These are phyloP conservation scores for Goffeauzyma gilvescens DNA, from an alignment of 768 basidiomycete species.

Conservation along the genomic window DNA sequence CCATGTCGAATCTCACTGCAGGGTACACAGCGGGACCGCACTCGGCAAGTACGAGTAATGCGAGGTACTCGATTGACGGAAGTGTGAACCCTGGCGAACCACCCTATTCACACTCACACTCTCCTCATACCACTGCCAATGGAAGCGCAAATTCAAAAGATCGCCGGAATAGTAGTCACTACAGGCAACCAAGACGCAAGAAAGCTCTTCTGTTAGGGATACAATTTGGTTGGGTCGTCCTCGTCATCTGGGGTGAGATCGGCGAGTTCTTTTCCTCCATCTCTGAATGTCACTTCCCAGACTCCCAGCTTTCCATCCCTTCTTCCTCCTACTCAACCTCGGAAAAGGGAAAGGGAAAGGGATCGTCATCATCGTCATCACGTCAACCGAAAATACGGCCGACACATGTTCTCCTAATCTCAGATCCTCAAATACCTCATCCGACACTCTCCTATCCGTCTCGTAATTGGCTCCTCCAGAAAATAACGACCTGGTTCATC, in stretches of 20 bases:
- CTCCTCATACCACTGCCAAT: too few relatives aligned
- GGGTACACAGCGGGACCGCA: too few relatives aligned
- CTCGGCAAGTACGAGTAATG: too few relatives aligned
- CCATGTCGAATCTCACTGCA: too few relatives aligned
- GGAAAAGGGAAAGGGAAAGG: neutral
- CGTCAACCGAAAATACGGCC: constrained; percentile 12
- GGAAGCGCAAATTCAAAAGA: too few relatives aligned
- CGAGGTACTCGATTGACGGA: too few relatives aligned
- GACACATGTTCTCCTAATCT: constrained; percentile 56
- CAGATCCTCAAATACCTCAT: constrained; percentile 76
- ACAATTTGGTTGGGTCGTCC: constrained; percentile 41
- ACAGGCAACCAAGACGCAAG: too few relatives aligned
- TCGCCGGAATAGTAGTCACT: too few relatives aligned
- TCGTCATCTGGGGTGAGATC: constrained; percentile 52
- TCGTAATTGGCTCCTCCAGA: constrained; percentile 40
- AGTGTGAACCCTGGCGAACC: too few relatives aligned
- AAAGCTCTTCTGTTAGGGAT: constrained; percentile 21
- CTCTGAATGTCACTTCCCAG: constrained; percentile 23
- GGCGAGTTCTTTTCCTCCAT: constrained; percentile 34
- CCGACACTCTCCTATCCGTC: constrained; percentile 49
- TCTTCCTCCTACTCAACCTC: neutral
- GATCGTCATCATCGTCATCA: neutral
- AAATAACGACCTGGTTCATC: constrained; percentile 46
- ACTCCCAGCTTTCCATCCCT: constrained; percentile 14
- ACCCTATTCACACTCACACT: too few relatives aligned